Percentiles rank a stretch among this genome's conserved stretches.
Evolutionary conservation across 164 flowering plant species (phyloP).

Genomic region (Vitis rotundifolia): DNA sequence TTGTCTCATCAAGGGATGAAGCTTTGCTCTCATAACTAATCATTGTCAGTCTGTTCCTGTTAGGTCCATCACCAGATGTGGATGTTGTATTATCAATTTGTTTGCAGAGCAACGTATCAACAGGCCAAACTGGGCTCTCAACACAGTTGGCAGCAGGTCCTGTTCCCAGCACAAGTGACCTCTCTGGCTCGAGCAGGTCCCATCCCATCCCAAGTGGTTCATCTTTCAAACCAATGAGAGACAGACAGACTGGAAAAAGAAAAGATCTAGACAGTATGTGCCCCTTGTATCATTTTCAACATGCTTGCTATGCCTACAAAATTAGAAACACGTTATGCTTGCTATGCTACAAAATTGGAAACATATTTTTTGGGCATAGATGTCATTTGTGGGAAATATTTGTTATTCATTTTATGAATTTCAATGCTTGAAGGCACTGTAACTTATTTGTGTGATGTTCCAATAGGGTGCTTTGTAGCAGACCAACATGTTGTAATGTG

Average conservation of each 20-base stretch:
- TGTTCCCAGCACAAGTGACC: constrained; percentile 63
- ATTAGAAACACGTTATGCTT: too few relatives aligned
- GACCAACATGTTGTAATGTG: too few relatives aligned
- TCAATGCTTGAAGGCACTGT: too few relatives aligned
- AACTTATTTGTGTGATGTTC: too few relatives aligned
- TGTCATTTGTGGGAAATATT: too few relatives aligned
- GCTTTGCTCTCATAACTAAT: neutral
- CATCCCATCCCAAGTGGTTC: constrained; percentile 45
- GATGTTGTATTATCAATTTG: constrained; percentile 81
- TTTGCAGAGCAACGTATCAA: constrained; percentile 72
- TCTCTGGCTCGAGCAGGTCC: constrained; percentile 62
- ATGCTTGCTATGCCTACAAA: neutral
- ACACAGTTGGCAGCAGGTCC: constrained; percentile 40
- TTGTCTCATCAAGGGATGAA: too few relatives aligned
- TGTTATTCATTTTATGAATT: too few relatives aligned
- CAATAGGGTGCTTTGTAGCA: too few relatives aligned
- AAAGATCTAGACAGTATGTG: constrained; percentile 66
- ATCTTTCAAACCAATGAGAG: constrained; percentile 49
- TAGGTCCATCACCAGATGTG: constrained; percentile 91
- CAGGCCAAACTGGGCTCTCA: constrained; percentile 29
- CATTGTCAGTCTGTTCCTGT: neutral
- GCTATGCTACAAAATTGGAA: too few relatives aligned
- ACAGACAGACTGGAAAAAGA: constrained; percentile 58
- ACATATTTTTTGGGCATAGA: too few relatives aligned
- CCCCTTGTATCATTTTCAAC: neutral